These are phyloP conservation scores for Favolaschia claudopus DNA, from an alignment of 768 basidiomycete species.

Conservation along the genomic window DNA sequence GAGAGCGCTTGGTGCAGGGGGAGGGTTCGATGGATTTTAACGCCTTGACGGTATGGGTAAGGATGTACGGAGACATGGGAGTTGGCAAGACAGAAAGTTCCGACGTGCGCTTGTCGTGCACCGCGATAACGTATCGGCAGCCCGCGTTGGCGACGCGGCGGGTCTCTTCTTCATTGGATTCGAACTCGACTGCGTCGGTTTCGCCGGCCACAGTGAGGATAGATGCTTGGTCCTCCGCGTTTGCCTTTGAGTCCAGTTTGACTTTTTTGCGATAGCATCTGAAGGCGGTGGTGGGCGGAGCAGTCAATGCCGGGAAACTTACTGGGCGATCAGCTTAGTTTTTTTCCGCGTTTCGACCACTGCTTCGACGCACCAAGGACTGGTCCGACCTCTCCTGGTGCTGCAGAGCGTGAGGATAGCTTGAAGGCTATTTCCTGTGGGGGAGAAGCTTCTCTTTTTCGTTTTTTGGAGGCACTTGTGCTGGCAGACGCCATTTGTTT, in stretches of 20 bases:
- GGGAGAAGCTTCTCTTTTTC: slow-evolving; percentile 50
- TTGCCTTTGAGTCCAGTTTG: slow-evolving; percentile 42
- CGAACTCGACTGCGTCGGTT: slow-evolving; percentile 84
- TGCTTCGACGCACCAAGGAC: slow-evolving; percentile 51
- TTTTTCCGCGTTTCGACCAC: slow-evolving; percentile 24
- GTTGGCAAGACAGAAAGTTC: slow-evolving; percentile 74
- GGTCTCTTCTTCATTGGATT: slow-evolving; percentile 65
- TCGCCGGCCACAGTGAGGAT: slow-evolving; percentile 76
- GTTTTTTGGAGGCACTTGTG: slow-evolving; percentile 45
- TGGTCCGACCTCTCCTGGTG: slow-evolving; percentile 51
- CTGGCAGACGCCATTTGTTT: slow-evolving; percentile 19
- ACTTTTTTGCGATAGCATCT: slow-evolving; percentile 50
- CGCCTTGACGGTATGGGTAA: slow-evolving; percentile 84
- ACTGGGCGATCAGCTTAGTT: slow-evolving; percentile 16
- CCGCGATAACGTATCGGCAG: slow-evolving; percentile 84
- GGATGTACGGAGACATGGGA: slow-evolving; percentile 68
- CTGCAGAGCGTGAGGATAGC: slow-evolving; percentile 36
- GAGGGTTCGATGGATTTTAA: slow-evolving; percentile 70
- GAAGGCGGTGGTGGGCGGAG: slow-evolving; percentile 40
- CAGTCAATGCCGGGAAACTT: slow-evolving; percentile 24
- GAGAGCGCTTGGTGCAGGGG: slow-evolving; percentile 54
- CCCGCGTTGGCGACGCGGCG: slow-evolving; percentile 58
- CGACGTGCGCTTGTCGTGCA: slow-evolving; percentile 80
- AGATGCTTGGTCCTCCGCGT: slow-evolving; percentile 33
- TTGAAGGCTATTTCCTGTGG: slow-evolving; percentile 45